A percentile compares a stretch with the other conserved stretches of the same genome.
Conservation (phyloP, 345 rosid genomes). For the Eucalyptus cloeziana region DNA sequence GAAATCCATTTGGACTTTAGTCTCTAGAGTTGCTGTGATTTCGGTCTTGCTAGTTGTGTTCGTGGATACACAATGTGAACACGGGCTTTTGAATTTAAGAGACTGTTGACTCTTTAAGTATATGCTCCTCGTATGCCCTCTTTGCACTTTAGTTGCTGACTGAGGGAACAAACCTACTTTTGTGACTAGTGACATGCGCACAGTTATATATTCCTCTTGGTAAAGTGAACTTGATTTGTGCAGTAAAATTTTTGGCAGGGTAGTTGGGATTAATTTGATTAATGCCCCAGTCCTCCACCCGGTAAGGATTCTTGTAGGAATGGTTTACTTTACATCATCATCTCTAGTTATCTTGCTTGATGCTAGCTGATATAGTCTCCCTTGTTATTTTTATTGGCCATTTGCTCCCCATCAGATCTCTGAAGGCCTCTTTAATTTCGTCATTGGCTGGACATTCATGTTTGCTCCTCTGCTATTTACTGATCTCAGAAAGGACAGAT, state of each 20-base stretch:
- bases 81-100: neutral
- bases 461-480: slow-evolving; percentile 92
- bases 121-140: neutral
- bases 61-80: neutral
- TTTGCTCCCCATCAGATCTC: slow-evolving; percentile 33
- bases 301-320: slow-evolving; percentile 22
- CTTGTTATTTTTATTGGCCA: neutral
- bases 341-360: neutral
- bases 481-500: slow-evolving; percentile 66
- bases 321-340: neutral
- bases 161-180: neutral
- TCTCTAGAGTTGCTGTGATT: neutral
- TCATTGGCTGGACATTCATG: slow-evolving; percentile 95
- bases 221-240: slow-evolving; percentile 1
- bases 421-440: slow-evolving; percentile 95
- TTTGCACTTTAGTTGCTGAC: neutral
- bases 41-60: neutral
- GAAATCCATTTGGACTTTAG: neutral
- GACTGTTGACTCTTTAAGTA: neutral
- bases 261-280: slow-evolving; percentile 56
- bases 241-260: slow-evolving; percentile 39
- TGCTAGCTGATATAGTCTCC: neutral
- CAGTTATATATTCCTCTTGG: neutral
- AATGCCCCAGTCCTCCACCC: slow-evolving; percentile 89
- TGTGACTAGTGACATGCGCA: neutral